phyloP scores from a whole-genome alignment of 345 rosid species.

The Eucalyptus viminalis region DNA sequence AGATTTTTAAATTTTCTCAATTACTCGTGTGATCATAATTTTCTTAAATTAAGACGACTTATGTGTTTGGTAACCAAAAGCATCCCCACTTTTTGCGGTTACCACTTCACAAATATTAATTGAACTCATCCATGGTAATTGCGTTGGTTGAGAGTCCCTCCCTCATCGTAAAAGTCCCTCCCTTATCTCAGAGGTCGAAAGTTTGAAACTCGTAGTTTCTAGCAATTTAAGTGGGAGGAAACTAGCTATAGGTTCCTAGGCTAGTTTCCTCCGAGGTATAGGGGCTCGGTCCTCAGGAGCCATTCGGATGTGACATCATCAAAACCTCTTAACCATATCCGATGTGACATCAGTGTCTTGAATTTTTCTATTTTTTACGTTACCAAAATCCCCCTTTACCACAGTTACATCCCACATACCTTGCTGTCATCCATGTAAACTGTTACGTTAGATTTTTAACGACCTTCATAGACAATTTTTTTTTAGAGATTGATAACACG shows the following conservation, averaged over 20 bases:
- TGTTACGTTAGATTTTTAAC: not conserved
- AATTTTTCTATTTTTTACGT: not conserved
- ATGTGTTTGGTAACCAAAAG: not conserved
- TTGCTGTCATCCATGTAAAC: accelerated
- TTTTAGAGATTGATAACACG: no score
- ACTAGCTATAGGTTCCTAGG: no score
- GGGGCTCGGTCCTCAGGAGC: no score
- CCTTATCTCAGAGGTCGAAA: no score
- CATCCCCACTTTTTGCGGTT: not conserved
- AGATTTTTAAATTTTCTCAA: not conserved
- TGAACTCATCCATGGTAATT: not conserved
- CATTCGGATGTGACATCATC: not conserved
- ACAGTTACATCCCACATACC: not conserved
- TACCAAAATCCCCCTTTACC: not conserved
- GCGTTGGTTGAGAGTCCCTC: no score
- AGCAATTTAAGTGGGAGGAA: no score
- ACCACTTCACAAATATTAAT: not conserved
- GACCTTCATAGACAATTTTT: not conserved
- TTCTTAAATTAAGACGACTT: not conserved
- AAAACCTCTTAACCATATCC: accelerated
- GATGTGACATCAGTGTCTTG: accelerated
- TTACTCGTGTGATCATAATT: not conserved
- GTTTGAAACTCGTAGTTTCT: no score
- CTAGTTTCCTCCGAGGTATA: no score
- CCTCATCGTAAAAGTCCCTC: no score